phyloP scores from a whole-genome alignment of 2,329 filamentous ascomycete species.

The Alternaria metachromatica region DNA sequence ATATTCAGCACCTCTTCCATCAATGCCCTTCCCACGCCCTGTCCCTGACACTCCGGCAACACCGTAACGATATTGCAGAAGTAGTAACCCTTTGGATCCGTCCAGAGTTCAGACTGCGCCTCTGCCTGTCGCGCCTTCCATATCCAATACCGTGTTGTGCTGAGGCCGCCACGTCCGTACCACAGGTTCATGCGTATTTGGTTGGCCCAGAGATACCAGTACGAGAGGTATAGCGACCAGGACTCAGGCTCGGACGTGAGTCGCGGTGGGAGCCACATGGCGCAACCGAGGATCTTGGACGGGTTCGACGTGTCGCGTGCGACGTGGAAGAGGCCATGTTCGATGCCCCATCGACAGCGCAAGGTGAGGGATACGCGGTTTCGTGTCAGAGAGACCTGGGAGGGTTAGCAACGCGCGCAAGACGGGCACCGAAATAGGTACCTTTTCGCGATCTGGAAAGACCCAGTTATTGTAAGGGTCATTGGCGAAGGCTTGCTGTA shows the following conservation, averaged over 20 bases:
- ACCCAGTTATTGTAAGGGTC: conserved; percentile 74
- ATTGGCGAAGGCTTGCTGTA: conserved; percentile 70
- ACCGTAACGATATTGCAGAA: conserved; percentile 80
- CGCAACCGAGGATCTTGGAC: conserved; percentile 68
- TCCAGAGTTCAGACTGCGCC: conserved; percentile 69
- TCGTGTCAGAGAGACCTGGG: conserved; percentile 55
- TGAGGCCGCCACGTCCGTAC: conserved; percentile 73
- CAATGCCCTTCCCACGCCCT: conserved; percentile 69
- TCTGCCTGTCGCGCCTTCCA: conserved; percentile 72
- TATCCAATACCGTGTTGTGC: conserved; percentile 72
- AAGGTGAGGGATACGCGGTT: conserved; percentile 69
- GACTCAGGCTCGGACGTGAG: conserved; percentile 56
- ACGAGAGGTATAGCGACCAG: conserved; percentile 69
- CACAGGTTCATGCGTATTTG: conserved; percentile 72
- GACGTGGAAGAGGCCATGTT: conserved; percentile 72
- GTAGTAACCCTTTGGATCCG: conserved; percentile 71
- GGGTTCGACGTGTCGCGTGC: conserved; percentile 64
- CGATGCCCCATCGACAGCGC: conserved; percentile 73
- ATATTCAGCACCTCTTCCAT: conserved; percentile 68
- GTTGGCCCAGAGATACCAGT: conserved; percentile 69
- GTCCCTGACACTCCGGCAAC: conserved; percentile 68
- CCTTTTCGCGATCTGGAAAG: conserved; percentile 64
- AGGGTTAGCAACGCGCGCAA: background rate
- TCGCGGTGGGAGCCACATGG: conserved; percentile 73
- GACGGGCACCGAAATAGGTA: conserved; percentile 33